Conservation (phyloP, 768 basidiomycete genomes). For the Kwoniella mangroviensis region DNA sequence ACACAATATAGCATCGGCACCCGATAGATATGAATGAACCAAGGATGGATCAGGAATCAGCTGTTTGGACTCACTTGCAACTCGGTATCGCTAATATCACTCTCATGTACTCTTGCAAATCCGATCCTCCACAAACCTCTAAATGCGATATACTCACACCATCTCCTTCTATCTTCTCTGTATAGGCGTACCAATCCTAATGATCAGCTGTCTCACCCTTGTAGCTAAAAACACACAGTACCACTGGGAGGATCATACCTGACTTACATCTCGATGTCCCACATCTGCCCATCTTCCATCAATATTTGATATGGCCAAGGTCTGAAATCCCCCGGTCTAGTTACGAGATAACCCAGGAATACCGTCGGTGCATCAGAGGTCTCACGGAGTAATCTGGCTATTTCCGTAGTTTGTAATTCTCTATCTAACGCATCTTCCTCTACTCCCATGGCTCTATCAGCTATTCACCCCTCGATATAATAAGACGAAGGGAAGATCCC, state of each 20-base stretch:
- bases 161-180: conserved; percentile 50
- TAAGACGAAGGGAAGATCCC: background rate
- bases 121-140: conserved; percentile 61
- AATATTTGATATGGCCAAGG: conserved; percentile 57
- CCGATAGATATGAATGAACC: background rate
- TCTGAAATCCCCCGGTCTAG: conserved; percentile 43
- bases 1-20: background rate
- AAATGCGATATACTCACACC: conserved; percentile 92
- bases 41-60: background rate
- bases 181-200: background rate
- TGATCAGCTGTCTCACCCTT: background rate
- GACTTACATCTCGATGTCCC: conserved; percentile 71
- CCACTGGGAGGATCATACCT: background rate
- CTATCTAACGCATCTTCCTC: conserved; percentile 90
- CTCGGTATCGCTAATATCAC: conserved; percentile 87
- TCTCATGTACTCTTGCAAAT: conserved; percentile 79
- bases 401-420: conserved; percentile 77
- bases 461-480: background rate
- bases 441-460: conserved; percentile 46
- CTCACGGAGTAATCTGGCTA: conserved; percentile 77
- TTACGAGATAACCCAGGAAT: conserved; percentile 57
- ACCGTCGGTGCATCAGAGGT: conserved; percentile 70
- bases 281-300: conserved; percentile 74
- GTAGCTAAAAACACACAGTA: background rate
- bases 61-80: conserved; percentile 60